phyloP scores from a whole-genome alignment of 345 rosid species.

The Noccaea caerulescens region DNA sequence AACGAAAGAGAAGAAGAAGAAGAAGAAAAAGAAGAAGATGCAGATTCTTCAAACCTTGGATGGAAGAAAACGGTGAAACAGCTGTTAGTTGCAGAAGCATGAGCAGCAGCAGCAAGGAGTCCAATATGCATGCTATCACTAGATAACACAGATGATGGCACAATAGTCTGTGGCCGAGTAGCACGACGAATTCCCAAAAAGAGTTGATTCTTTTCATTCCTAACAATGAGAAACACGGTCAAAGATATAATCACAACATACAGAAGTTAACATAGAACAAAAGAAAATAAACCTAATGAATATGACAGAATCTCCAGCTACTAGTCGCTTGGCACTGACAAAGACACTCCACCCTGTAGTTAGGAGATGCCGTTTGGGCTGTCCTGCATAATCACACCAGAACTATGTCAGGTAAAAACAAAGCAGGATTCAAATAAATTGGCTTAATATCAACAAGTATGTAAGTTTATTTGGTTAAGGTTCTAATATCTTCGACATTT shows the following conservation, averaged over 20 bases:
- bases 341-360: constrained; percentile 59
- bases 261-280: not conserved
- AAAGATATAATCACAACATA: constrained; percentile 9
- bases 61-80: constrained; percentile 53
- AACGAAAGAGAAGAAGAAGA: no score
- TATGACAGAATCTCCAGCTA: constrained; percentile 55
- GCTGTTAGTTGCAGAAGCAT: constrained; percentile 56
- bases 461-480: no score
- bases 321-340: constrained; percentile 55
- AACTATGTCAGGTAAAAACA: not conserved
- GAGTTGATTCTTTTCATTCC: constrained; percentile 58
- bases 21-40: constrained; percentile 9
- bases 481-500: no score
- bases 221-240: constrained; percentile 21
- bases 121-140: constrained; percentile 62
- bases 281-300: constrained; percentile 47
- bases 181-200: constrained; percentile 55
- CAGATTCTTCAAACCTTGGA: constrained; percentile 45
- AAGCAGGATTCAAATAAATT: not conserved
- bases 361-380: constrained; percentile 56
- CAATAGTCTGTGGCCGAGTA: constrained; percentile 50
- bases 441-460: not conserved
- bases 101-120: constrained; percentile 61
- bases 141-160: constrained; percentile 54
- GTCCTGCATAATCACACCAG: constrained; percentile 44